Percentiles rank a stretch among this genome's conserved stretches.
These are phyloP conservation scores for Xylaria digitata DNA, from an alignment of 2,329 filamentous ascomycete species.

Conservation along the genomic window DNA sequence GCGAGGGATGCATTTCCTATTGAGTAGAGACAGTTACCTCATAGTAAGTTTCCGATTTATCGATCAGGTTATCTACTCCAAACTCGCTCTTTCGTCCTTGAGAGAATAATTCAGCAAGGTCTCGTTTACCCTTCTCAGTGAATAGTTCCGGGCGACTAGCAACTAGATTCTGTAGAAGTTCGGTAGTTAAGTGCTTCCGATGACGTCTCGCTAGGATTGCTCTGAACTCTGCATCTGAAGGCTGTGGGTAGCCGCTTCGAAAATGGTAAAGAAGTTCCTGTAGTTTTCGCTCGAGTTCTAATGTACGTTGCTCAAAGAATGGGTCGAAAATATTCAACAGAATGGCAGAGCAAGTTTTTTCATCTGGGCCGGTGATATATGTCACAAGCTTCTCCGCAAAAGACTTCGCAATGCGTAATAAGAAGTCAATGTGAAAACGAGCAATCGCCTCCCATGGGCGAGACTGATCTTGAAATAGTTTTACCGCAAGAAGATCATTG, in stretches of 20 bases:
- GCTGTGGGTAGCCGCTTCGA: constrained; percentile 49
- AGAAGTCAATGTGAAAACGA: constrained; percentile 50
- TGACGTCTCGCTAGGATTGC: constrained; percentile 31
- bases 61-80: constrained; percentile 55
- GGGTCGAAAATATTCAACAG: constrained; percentile 43
- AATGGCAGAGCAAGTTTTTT: constrained; percentile 42
- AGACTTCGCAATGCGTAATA: constrained; percentile 46
- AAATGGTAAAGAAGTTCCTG: constrained; percentile 56
- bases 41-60: constrained; percentile 60
- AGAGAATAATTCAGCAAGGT: constrained; percentile 25
- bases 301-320: constrained; percentile 46
- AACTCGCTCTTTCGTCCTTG: constrained; percentile 45
- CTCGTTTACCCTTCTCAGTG: constrained; percentile 37
- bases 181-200: constrained; percentile 29
- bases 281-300: constrained; percentile 51
- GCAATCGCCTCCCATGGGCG: constrained; percentile 55
- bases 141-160: constrained; percentile 44
- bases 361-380: constrained; percentile 49
- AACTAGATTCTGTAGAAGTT: constrained; percentile 39
- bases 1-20: neutral
- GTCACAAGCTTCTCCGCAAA: constrained; percentile 55
- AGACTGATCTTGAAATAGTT: constrained; percentile 55
- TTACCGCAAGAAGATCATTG: constrained; percentile 53
- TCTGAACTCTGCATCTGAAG: constrained; percentile 51
- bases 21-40: constrained; percentile 47